Evolutionary conservation across 2,329 filamentous ascomycete genomes (phyloP).

Genomic region (Colletotrichum cereale): DNA sequence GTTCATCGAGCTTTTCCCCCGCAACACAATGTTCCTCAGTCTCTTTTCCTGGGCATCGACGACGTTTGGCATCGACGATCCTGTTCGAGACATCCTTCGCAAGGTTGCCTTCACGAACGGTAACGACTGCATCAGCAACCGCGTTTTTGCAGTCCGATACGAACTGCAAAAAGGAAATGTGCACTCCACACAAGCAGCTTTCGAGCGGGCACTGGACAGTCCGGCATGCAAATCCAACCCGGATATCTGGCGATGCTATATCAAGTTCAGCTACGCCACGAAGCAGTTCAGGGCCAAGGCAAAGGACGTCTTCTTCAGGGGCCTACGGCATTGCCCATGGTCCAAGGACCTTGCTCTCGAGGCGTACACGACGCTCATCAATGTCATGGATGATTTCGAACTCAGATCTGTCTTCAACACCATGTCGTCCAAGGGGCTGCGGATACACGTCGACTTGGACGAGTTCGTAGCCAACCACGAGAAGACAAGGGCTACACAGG

Average conservation of each 20-base stretch:
- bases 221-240: slow-evolving; percentile 55
- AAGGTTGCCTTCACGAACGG: slow-evolving; percentile 59
- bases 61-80: slow-evolving; percentile 79
- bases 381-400: slow-evolving; percentile 61
- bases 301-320: slow-evolving; percentile 63
- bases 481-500: slow-evolving; percentile 27
- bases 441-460: slow-evolving; percentile 65
- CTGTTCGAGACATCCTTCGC: slow-evolving; percentile 75
- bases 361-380: slow-evolving; percentile 60
- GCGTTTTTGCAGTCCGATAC: slow-evolving; percentile 64
- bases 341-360: slow-evolving; percentile 64
- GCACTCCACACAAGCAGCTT: slow-evolving; percentile 63
- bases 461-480: slow-evolving; percentile 57
- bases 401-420: slow-evolving; percentile 62
- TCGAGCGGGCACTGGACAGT: slow-evolving; percentile 63
- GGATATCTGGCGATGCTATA: slow-evolving; percentile 63
- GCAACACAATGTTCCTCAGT: slow-evolving; percentile 81
- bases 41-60: slow-evolving; percentile 81
- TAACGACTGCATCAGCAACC: slow-evolving; percentile 58
- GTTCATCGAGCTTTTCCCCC: slow-evolving; percentile 75
- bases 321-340: slow-evolving; percentile 62
- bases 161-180: slow-evolving; percentile 62
- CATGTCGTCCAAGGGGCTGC: slow-evolving; percentile 62
- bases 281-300: slow-evolving; percentile 55
- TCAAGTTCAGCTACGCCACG: slow-evolving; percentile 59